phyloP scores from a whole-genome alignment of 345 rosid species.

The Citropsis articulata region DNA sequence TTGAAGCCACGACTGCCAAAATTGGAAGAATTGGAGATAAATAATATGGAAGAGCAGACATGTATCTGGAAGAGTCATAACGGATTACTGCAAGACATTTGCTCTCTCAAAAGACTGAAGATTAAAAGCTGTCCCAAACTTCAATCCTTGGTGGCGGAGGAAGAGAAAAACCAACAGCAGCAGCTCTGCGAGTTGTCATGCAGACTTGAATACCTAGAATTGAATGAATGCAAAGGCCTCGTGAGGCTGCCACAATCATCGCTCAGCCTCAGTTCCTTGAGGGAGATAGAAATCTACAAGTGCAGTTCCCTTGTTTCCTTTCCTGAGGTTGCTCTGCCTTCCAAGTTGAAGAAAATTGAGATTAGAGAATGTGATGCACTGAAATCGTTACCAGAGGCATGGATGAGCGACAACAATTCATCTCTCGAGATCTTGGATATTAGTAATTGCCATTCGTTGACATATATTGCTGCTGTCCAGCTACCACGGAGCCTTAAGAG shows the following conservation, averaged over 20 bases:
- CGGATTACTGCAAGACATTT: not conserved
- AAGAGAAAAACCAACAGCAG: too few relatives aligned
- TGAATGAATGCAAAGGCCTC: accelerated
- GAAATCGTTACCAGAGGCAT: too few relatives aligned
- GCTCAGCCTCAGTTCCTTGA: too few relatives aligned
- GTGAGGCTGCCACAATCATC: too few relatives aligned
- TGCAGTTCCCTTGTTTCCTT: not conserved
- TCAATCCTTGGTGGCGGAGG: too few relatives aligned
- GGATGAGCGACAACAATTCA: too few relatives aligned
- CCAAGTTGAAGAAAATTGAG: not conserved
- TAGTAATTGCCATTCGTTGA: accelerated
- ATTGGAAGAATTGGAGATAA: conserved; percentile 1
- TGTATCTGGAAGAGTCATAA: not conserved
- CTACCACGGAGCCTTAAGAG: too few relatives aligned
- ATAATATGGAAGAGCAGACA: not conserved
- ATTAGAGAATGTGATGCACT: too few relatives aligned
- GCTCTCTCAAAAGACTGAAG: not conserved
- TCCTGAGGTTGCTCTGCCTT: not conserved
- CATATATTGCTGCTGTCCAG: too few relatives aligned
- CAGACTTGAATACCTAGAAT: too few relatives aligned
- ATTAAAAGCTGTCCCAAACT: not conserved
- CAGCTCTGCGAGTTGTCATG: too few relatives aligned
- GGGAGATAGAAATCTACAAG: not conserved
- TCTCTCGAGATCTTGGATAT: too few relatives aligned
- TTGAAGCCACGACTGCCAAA: not conserved